Percentiles rank a stretch among this genome's conserved stretches.
Evolutionary conservation across 345 rosid species (phyloP).

Genomic region (Acer yangbiense): DNA sequence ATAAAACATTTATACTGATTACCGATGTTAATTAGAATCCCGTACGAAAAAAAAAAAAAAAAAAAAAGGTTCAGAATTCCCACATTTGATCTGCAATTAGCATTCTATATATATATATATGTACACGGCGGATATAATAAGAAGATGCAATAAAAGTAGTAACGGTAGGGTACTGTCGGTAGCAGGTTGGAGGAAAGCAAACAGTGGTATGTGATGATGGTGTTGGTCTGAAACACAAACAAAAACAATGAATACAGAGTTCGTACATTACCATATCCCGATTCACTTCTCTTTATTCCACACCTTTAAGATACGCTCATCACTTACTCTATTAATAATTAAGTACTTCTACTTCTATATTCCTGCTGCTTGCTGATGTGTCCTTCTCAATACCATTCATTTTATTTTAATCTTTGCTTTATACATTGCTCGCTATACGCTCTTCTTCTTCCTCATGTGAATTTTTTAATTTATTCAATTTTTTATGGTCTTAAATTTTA

Average conservation of each 20-base stretch:
- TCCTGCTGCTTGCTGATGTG: neutral
- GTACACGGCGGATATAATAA: too few species aligned
- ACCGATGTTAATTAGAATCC: too few species aligned
- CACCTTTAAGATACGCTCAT: slow-evolving; percentile 8
- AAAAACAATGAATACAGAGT: slow-evolving; percentile 6
- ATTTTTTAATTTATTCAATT: too few species aligned
- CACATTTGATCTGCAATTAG: too few species aligned
- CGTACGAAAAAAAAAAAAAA: too few species aligned
- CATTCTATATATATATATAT: too few species aligned
- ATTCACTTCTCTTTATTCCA: slow-evolving; percentile 18
- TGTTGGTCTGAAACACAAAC: neutral
- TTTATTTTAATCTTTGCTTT: neutral
- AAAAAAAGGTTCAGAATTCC: too few species aligned
- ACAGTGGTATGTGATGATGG: neutral
- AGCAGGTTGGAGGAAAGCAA: neutral
- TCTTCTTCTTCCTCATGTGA: too few species aligned
- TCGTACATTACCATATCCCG: slow-evolving; percentile 29
- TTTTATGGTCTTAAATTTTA: too few species aligned
- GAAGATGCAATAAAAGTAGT: neutral
- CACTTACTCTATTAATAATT: neutral
- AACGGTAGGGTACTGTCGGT: slow-evolving; percentile 1
- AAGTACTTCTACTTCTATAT: neutral
- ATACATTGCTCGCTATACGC: slow-evolving; percentile 5
- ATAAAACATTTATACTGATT: too few species aligned
- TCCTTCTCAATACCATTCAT: too few species aligned